Evolutionary conservation across 306 rosid genomes (phyloP).

Genomic region (Carpinus viminea): DNA sequence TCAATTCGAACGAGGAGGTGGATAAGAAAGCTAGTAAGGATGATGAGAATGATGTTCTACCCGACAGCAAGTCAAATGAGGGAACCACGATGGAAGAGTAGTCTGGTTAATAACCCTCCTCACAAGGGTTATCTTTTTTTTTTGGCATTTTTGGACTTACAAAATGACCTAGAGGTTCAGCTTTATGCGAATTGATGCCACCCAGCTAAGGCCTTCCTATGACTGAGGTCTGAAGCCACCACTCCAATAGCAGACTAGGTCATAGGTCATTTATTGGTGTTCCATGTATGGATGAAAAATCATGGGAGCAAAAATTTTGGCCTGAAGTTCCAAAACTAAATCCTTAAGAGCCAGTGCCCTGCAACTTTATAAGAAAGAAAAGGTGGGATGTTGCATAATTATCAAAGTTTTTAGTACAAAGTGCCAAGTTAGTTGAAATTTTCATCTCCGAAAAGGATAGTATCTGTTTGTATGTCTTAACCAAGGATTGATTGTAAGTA

Average conservation of each 20-base stretch:
- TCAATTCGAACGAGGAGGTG: neutral
- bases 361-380: neutral
- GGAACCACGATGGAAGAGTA: neutral
- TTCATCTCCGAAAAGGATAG: neutral
- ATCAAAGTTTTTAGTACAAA: neutral
- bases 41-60: neutral
- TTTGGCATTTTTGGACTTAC: neutral
- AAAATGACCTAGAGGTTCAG: too few species aligned
- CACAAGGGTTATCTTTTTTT: neutral
- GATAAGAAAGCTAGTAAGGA: neutral
- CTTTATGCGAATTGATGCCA: neutral
- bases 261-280: too few species aligned
- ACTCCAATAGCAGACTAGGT: neutral
- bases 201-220: neutral
- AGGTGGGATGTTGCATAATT: neutral
- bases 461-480: neutral
- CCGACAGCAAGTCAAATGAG: neutral
- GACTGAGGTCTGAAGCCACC: neutral
- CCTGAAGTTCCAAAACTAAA: neutral
- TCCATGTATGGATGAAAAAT: neutral
- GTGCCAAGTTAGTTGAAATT: neutral
- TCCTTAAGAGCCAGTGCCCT: neutral
- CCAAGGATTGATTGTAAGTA: neutral
- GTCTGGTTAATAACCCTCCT: neutral
- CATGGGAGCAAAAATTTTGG: neutral